Conservation (phyloP, 495 filamentous ascomycete species). For the Achaetomiella virescens region DNA sequence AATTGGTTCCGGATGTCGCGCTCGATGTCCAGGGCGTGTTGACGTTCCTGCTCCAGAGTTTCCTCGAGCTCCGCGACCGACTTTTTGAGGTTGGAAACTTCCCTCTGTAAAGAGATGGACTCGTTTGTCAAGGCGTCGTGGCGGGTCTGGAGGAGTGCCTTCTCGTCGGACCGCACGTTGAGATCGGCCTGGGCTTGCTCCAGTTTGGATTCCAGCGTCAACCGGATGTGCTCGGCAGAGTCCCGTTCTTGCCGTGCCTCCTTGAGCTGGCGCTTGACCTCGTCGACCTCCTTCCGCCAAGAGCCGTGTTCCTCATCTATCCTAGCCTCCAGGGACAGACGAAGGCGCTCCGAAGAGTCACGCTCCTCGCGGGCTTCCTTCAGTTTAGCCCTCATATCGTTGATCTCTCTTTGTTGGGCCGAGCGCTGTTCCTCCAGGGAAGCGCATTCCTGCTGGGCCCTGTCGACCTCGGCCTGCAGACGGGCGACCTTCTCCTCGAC, state of each 20-base stretch:
- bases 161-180: slow-evolving; percentile 55
- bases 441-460: slow-evolving; percentile 53
- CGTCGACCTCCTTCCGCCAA: slow-evolving; percentile 39
- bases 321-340: slow-evolving; percentile 37
- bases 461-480: slow-evolving; percentile 57
- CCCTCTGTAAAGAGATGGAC: slow-evolving; percentile 58
- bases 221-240: slow-evolving; percentile 54
- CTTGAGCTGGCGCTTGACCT: slow-evolving; percentile 50
- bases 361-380: slow-evolving; percentile 39
- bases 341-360: slow-evolving; percentile 34
- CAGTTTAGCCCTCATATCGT: slow-evolving; percentile 34
- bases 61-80: slow-evolving; percentile 54
- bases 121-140: slow-evolving; percentile 65
- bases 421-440: slow-evolving; percentile 39
- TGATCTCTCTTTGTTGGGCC: slow-evolving; percentile 41
- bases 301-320: slow-evolving; percentile 50
- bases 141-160: slow-evolving; percentile 61
- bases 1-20: slow-evolving; percentile 53
- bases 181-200: slow-evolving; percentile 53
- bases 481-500: slow-evolving; percentile 63
- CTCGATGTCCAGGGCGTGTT: slow-evolving; percentile 52
- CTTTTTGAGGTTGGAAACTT: slow-evolving; percentile 51
- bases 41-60: slow-evolving; percentile 53
- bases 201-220: slow-evolving; percentile 51
- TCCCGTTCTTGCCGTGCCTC: slow-evolving; percentile 58